Percentiles rank a stretch among this genome's conserved stretches.
Conservation (phyloP, 768 basidiomycete genomes). For the Podaxis sp. region DNA sequence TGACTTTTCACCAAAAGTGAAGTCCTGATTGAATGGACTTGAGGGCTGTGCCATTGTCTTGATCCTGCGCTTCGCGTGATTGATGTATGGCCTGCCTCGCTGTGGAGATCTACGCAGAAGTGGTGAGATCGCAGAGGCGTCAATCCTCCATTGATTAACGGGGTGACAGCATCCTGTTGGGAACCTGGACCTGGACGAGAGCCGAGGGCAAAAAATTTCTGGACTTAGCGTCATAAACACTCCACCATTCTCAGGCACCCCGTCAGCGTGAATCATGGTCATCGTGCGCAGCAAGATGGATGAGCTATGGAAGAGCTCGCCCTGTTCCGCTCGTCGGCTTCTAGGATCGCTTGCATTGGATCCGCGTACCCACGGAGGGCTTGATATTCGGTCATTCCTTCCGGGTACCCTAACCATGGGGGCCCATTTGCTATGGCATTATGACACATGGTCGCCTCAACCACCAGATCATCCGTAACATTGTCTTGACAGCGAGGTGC, state of each 20-base stretch:
- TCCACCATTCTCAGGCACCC: slow-evolving; percentile 9
- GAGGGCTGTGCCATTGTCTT: slow-evolving; percentile 8
- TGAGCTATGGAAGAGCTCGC: neutral
- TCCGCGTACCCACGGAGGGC: neutral
- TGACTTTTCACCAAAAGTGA: neutral
- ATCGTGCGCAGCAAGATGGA: neutral
- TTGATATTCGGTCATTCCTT: neutral
- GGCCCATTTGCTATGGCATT: neutral
- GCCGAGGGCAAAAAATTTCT: neutral
- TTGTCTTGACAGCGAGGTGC: neutral
- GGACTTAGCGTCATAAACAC: slow-evolving; percentile 4
- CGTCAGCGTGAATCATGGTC: neutral
- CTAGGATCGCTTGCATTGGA: neutral
- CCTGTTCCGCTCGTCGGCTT: neutral
- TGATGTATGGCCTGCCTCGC: neutral
- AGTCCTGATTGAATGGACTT: neutral
- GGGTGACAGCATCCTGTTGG: neutral
- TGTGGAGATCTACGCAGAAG: slow-evolving; percentile 1
- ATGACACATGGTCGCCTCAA: neutral
- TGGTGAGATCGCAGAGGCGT: neutral
- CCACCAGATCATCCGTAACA: neutral
- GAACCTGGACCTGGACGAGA: neutral
- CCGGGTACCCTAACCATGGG: neutral
- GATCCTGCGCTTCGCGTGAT: neutral
- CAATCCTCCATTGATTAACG: neutral